Evolutionary conservation across 2,329 filamentous ascomycete genomes (phyloP).

Genomic region (Trichoderma cornu-damae): DNA sequence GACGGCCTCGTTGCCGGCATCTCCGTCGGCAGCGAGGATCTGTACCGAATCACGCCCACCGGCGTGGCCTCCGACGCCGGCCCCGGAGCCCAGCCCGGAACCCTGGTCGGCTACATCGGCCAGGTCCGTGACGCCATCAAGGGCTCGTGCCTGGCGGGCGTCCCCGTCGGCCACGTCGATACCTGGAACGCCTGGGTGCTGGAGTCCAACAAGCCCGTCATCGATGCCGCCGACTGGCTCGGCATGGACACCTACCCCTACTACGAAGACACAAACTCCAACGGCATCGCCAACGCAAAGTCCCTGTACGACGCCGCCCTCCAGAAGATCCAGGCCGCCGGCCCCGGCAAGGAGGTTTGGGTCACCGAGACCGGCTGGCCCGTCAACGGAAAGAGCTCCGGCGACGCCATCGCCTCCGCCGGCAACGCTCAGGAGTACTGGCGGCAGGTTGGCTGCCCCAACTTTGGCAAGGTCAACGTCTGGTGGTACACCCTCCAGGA

Average conservation of each 20-base stretch:
- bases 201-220: slow-evolving; percentile 62
- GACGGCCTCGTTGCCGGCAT: slow-evolving; percentile 69
- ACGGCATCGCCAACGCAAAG: slow-evolving; percentile 60
- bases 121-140: slow-evolving; percentile 60
- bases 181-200: slow-evolving; percentile 82
- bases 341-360: slow-evolving; percentile 69
- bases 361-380: slow-evolving; percentile 89
- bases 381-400: slow-evolving; percentile 59
- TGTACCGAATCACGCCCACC: slow-evolving; percentile 72
- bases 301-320: slow-evolving; percentile 64
- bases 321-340: slow-evolving; percentile 51
- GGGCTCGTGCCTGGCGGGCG: slow-evolving; percentile 53
- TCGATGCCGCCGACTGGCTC: slow-evolving; percentile 68
- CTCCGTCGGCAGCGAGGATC: slow-evolving; percentile 80
- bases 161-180: slow-evolving; percentile 76
- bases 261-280: slow-evolving; percentile 66
- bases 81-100: slow-evolving; percentile 56
- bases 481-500: slow-evolving; percentile 80
- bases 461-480: slow-evolving; percentile 59
- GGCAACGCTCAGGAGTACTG: slow-evolving; percentile 76
- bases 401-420: slow-evolving; percentile 56
- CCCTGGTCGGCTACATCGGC: slow-evolving; percentile 64
- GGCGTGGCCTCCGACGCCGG: slow-evolving; percentile 60
- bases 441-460: slow-evolving; percentile 68
- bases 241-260: slow-evolving; percentile 84